Evolutionary conservation across 73 alveolate species (phyloP).

Genomic region (Paramecium primaurelia): DNA sequence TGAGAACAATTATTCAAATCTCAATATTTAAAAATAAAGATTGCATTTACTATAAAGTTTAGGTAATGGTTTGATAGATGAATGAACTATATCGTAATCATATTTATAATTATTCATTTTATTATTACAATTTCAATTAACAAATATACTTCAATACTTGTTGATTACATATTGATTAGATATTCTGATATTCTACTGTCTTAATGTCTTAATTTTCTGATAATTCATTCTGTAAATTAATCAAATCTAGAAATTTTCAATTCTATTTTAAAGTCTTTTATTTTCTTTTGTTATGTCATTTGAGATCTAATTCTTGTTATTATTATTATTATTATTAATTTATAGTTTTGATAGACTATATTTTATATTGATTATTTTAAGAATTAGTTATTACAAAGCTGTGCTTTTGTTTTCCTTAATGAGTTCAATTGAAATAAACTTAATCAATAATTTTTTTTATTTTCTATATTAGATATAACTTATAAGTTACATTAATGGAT

Average conservation of each 20-base stretch:
- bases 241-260: neutral
- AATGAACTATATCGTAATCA: neutral
- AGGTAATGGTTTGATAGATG: neutral
- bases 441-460: neutral
- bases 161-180: neutral
- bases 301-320: neutral
- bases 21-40: neutral
- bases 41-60: neutral
- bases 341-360: neutral
- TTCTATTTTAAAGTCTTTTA: neutral
- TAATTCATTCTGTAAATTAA: neutral
- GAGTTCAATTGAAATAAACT: neutral
- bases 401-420: neutral
- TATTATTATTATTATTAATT: neutral
- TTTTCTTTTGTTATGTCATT: neutral
- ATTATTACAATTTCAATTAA: neutral
- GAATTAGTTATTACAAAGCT: neutral
- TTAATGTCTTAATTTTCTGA: neutral
- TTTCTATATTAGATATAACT: neutral
- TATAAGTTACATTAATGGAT: neutral
- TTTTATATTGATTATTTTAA: neutral
- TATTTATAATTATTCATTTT: neutral
- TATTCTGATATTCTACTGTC: neutral
- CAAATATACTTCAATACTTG: neutral
- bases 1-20: neutral